Percentiles rank a stretch among this genome's conserved stretches.
These are phyloP conservation scores for Penicillium digitatum DNA, from an alignment of 2,329 filamentous ascomycete species.

Conservation along the genomic window DNA sequence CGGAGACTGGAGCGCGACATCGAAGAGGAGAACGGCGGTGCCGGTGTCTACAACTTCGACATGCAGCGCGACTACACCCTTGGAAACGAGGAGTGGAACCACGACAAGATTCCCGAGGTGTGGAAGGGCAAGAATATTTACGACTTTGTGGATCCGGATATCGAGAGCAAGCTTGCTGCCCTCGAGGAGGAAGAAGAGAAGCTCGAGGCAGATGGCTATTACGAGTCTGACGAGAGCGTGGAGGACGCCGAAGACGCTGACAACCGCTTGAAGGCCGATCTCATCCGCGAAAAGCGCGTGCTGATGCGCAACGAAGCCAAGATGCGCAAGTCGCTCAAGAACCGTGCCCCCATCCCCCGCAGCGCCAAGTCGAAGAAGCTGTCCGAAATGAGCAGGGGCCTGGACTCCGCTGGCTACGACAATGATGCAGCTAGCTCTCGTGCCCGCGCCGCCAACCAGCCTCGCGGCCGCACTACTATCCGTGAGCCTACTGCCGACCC, in stretches of 20 bases:
- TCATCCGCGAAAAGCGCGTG: constrained; percentile 91
- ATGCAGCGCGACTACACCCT: constrained; percentile 84
- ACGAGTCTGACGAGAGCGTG: constrained; percentile 77
- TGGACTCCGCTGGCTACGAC: constrained; percentile 83
- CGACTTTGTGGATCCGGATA: constrained; percentile 95
- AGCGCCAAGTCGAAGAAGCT: constrained; percentile 75
- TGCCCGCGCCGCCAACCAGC: constrained; percentile 54
- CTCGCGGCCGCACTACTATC: constrained; percentile 63
- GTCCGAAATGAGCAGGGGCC: constrained; percentile 78
- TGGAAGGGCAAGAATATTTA: constrained; percentile 96
- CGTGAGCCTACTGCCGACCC: constrained; percentile 62
- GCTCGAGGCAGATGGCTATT: constrained; percentile 86
- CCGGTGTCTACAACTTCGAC: constrained; percentile 94
- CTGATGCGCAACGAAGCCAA: constrained; percentile 90
- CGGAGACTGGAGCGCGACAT: constrained; percentile 77
- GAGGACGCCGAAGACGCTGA: constrained; percentile 88
- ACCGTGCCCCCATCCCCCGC: constrained; percentile 87
- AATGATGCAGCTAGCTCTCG: constrained; percentile 69
- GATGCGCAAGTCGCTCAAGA: constrained; percentile 96
- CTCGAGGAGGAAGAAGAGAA: constrained; percentile 95
- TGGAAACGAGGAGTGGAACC: constrained; percentile 86
- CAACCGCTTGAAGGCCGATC: constrained; percentile 81
- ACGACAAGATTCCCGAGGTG: constrained; percentile 91
- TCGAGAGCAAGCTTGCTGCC: constrained; percentile 84
- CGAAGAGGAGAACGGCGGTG: constrained; percentile 87